These are phyloP conservation scores for Claviceps sorghi DNA, from an alignment of 2,329 filamentous ascomycete genomes.

Conservation along the genomic window DNA sequence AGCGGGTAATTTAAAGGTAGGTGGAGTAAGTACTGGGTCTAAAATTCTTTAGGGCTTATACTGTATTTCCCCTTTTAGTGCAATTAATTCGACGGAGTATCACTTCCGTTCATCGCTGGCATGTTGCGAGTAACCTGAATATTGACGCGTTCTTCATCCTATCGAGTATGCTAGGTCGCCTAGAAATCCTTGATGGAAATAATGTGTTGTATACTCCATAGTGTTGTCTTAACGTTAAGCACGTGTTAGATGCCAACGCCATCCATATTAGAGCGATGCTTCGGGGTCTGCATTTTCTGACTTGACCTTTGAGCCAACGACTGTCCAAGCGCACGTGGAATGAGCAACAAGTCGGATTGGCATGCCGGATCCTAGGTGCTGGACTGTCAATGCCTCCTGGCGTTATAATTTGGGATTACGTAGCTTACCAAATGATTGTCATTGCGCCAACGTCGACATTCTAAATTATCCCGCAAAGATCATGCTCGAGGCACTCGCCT, in stretches of 20 bases:
- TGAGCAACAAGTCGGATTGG: background rate
- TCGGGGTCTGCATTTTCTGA: background rate
- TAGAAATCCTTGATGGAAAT: too few relatives aligned
- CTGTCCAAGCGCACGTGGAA: background rate
- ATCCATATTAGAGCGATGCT: background rate
- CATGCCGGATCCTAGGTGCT: background rate
- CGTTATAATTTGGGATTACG: background rate
- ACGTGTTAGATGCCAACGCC: background rate
- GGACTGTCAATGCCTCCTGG: background rate
- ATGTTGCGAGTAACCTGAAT: too few relatives aligned
- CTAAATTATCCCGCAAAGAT: slow-evolving; percentile 2
- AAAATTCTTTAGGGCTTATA: too few relatives aligned
- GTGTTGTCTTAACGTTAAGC: background rate
- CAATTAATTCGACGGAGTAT: too few relatives aligned
- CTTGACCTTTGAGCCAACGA: background rate
- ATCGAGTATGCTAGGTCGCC: too few relatives aligned
- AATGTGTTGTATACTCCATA: too few relatives aligned
- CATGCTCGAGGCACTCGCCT: slow-evolving; percentile 15
- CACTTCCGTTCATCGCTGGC: too few relatives aligned
- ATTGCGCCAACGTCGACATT: background rate
- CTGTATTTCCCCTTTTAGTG: too few relatives aligned
- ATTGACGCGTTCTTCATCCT: too few relatives aligned
- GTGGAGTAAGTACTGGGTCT: too few relatives aligned
- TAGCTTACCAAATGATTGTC: background rate
- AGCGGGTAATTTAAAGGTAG: too few relatives aligned